Evolutionary conservation across 495 filamentous ascomycete genomes (phyloP).

Genomic region (Lepidopterella palustris): DNA sequence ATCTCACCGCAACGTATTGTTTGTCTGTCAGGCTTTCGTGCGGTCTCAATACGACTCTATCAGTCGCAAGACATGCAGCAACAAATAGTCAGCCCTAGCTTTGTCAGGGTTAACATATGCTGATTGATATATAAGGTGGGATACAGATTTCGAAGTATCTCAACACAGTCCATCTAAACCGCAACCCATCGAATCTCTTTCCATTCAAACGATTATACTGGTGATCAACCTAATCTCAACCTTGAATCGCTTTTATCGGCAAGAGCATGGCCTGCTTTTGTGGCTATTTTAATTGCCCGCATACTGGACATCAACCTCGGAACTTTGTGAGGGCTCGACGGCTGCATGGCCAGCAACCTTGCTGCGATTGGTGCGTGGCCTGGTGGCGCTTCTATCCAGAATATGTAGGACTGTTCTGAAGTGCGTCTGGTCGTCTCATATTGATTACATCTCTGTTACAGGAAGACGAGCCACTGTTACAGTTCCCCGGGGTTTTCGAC

Average conservation of each 20-base stretch:
- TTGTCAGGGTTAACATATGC: too few species aligned
- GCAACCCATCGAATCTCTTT: too few species aligned
- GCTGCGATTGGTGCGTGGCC: conserved; percentile 8
- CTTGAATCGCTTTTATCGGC: too few species aligned
- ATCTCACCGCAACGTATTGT: not conserved
- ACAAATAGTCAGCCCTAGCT: not conserved
- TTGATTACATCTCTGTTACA: not conserved
- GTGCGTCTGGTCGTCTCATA: not conserved
- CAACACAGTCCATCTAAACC: not conserved
- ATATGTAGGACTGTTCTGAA: not conserved
- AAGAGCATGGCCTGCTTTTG: not conserved
- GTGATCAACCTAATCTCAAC: too few species aligned
- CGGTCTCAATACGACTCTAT: not conserved
- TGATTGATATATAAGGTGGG: not conserved
- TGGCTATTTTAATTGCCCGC: not conserved
- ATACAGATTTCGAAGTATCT: not conserved
- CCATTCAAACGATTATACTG: too few species aligned
- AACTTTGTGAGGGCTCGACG: not conserved
- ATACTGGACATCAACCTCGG: not conserved
- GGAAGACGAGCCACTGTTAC: not conserved
- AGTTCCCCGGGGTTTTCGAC: not conserved
- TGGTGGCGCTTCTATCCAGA: not conserved
- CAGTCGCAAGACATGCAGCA: not conserved
- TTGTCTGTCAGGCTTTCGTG: not conserved
- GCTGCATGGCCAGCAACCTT: not conserved